Evolutionary conservation across 1,284 basidiomycete species (phyloP).

Genomic region (Fomitopsis pinicola): DNA sequence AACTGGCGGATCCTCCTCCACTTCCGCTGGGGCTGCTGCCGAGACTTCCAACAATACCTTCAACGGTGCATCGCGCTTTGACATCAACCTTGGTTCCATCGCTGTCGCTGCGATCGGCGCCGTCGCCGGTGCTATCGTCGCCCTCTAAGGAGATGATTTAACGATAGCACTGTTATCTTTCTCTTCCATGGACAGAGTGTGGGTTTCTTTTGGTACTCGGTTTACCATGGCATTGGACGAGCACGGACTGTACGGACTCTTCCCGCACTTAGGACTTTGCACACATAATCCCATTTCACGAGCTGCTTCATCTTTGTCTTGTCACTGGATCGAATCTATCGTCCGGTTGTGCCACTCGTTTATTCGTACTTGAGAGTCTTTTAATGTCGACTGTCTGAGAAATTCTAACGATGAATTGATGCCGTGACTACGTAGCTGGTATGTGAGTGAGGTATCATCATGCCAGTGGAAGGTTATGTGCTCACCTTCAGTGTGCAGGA

Average conservation of each 20-base stretch:
- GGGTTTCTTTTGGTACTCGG: neutral
- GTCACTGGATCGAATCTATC: neutral
- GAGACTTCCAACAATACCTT: slow-evolving; percentile 14
- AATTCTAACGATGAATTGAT: too few relatives aligned
- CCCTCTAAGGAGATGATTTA: slow-evolving; percentile 13
- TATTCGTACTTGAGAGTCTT: neutral
- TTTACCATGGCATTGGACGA: slow-evolving; percentile 4
- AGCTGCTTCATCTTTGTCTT: neutral
- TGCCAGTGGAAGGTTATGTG: too few relatives aligned
- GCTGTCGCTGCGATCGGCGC: slow-evolving; percentile 19
- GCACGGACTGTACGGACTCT: slow-evolving; percentile 10
- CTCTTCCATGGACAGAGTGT: neutral
- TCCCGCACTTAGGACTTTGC: neutral
- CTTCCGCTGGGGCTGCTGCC: slow-evolving; percentile 10
- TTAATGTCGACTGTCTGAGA: neutral
- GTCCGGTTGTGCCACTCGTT: neutral
- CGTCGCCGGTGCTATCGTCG: slow-evolving; percentile 21
- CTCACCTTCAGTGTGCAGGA: too few relatives aligned
- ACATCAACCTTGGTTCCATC: slow-evolving; percentile 18
- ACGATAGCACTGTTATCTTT: neutral
- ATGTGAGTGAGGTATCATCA: too few relatives aligned
- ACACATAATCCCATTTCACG: neutral
- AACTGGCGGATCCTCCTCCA: neutral
- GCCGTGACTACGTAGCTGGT: too few relatives aligned
- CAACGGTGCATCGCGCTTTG: slow-evolving; percentile 17